These are phyloP conservation scores for Clathrospora elynae DNA, from an alignment of 2,329 filamentous ascomycete species.

Conservation along the genomic window DNA sequence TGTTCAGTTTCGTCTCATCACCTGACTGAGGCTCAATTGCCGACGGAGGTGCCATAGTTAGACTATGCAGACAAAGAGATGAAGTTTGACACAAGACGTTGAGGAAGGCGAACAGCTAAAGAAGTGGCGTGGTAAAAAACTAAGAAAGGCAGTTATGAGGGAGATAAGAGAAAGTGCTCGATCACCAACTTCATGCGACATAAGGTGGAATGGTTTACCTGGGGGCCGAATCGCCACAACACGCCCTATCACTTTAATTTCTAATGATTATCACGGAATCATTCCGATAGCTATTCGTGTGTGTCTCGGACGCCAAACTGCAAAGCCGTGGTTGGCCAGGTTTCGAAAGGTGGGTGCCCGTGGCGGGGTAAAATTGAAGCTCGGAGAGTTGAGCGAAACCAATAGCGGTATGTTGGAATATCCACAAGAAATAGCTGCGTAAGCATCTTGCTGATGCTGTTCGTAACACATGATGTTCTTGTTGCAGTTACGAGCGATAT, in stretches of 20 bases:
- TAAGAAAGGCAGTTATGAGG: neutral
- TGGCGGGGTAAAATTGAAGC: too few species aligned
- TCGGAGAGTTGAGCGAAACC: too few species aligned
- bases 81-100: neutral
- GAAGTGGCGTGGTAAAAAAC: neutral
- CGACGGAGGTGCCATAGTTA: conserved; percentile 37
- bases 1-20: conserved; percentile 33
- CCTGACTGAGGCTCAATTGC: conserved; percentile 37
- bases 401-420: too few species aligned
- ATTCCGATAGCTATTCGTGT: neutral
- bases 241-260: conserved; percentile 4
- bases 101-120: neutral
- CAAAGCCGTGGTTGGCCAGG: conserved; percentile 8
- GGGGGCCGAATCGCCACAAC: conserved; percentile 1
- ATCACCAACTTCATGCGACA: neutral
- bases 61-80: neutral
- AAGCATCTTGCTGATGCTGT: too few species aligned
- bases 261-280: neutral
- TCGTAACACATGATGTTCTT: too few species aligned
- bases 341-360: neutral
- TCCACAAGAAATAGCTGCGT: too few species aligned
- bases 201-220: conserved; percentile 2
- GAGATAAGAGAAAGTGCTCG: neutral
- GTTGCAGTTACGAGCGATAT: too few species aligned
- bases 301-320: neutral